phyloP scores from a whole-genome alignment of 1,284 basidiomycete species.

The Coniferiporia sulphurascens region DNA sequence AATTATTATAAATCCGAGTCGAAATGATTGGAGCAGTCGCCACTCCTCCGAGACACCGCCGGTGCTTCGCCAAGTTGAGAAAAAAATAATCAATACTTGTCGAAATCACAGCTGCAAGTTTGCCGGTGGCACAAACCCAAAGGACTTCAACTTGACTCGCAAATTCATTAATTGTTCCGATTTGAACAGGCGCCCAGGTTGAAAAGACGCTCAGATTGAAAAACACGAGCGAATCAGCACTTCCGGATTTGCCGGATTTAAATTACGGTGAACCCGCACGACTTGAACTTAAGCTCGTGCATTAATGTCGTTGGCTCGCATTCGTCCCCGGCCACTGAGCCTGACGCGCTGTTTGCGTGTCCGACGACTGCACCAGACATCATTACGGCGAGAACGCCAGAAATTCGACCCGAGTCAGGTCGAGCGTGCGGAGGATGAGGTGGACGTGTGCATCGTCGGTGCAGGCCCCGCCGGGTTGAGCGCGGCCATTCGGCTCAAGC shows the following conservation, averaged over 20 bases:
- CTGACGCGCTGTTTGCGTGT: constrained; percentile 9
- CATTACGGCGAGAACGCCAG: constrained; percentile 29
- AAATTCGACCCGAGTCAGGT: constrained; percentile 46
- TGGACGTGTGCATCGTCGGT: constrained; percentile 96
- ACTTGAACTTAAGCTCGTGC: constrained; percentile 30
- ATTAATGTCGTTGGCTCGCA: constrained; percentile 49
- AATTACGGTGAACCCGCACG: not conserved
- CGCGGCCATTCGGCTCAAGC: constrained; percentile 95
- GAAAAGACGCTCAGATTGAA: not conserved
- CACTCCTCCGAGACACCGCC: no score
- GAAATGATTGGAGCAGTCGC: no score
- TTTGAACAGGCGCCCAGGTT: not conserved
- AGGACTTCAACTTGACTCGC: no score
- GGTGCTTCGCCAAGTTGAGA: no score
- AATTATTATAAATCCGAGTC: no score
- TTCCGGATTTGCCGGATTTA: not conserved
- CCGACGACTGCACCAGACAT: constrained; percentile 28
- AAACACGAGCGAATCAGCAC: constrained; percentile 4
- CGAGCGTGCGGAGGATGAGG: constrained; percentile 81
- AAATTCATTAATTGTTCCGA: not conserved
- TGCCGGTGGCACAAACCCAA: no score
- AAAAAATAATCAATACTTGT: no score
- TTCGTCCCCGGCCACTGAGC: not conserved
- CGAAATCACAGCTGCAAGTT: no score
- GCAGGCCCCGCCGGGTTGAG: constrained; percentile 93